Base-by-base conservation (phyloP, 768 basidiomycete species). In the Pisolithus tinctorius region DNA sequence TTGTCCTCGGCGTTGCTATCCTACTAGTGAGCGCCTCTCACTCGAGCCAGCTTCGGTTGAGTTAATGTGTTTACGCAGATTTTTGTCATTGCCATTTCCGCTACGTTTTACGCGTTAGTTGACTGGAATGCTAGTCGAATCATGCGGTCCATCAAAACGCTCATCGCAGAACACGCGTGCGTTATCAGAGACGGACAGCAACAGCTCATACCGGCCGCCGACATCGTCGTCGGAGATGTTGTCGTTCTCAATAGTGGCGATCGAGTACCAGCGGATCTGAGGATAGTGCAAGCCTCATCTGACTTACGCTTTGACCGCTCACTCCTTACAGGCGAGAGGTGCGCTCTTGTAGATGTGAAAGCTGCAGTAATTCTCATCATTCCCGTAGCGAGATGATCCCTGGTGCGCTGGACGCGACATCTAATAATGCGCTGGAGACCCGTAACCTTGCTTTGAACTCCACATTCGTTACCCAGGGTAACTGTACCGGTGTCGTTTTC, bases 151-250 rank as follows among this genome's bases (percentile, higher is more conserved):
- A 79, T 81, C 61, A 79, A 75, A 61, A 74, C 74, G 50, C 76
- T 83, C 20, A 78, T 83, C 14, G 79, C 82, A 1, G 74, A 81
- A 17, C 77, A 78, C 56, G 81, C 80, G 29, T 74, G 76, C n/a
- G 75, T 83, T 40, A 67, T 79, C n/a, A 71, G 81, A 0, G 76
- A 81, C 49, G 72, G 75, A 7, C 70, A 72, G 31, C 71, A 71
- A 41, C 71, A 75, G 36, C 74, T 74, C 17, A 64, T 80, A 3
- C 66, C 69, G n/a, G 79, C 81, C 25, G 75, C 75, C 38, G 75
- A 81, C 45, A 73, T 84, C 29, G 73, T 84, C 1, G 79, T 80
- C 0, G 80, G 80, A 11, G 80, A 82, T 55, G 62, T 82, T 30
- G 71, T 81, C 49, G 69, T 70, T 2, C 78, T 82, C 58, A 60